These are phyloP conservation scores for Agrocybe pediades DNA, from an alignment of 768 basidiomycete genomes.

Conservation along the genomic window DNA sequence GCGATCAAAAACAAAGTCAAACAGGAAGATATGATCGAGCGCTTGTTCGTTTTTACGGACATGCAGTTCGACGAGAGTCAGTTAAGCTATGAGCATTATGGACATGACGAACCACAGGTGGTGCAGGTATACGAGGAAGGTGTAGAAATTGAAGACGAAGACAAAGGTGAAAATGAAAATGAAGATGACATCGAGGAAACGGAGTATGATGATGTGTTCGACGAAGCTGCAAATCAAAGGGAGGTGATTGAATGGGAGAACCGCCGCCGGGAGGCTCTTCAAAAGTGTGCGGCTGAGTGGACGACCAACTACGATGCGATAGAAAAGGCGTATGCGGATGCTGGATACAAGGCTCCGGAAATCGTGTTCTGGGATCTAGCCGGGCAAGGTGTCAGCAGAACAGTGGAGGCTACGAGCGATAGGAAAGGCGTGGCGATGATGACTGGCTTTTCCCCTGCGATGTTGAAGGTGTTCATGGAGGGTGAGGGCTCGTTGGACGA, in stretches of 20 bases:
- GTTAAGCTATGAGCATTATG: no score
- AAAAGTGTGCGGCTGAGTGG: conserved; percentile 35
- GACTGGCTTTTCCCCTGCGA: conserved; percentile 67
- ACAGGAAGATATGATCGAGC: conserved; percentile 74
- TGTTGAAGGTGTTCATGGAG: conserved; percentile 76
- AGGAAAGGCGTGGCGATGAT: conserved; percentile 66
- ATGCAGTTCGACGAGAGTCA: conserved; percentile 67
- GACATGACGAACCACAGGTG: no score
- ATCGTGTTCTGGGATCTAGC: conserved; percentile 74
- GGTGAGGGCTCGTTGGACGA: conserved; percentile 42
- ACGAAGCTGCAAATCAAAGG: no score
- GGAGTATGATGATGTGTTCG: no score
- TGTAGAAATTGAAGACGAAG: no score
- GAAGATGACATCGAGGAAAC: no score
- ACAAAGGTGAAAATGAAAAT: no score
- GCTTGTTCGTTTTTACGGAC: conserved; percentile 75
- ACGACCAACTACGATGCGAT: conserved; percentile 65
- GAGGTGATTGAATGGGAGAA: no score
- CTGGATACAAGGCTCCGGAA: conserved; percentile 73
- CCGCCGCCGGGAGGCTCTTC: neutral
- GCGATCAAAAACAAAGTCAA: conserved; percentile 57
- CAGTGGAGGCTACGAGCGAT: conserved; percentile 52
- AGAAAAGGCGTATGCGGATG: conserved; percentile 51
- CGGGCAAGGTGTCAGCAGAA: conserved; percentile 25
- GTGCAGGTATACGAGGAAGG: no score